These are phyloP conservation scores for Hypoxylon intermedium DNA, from an alignment of 495 filamentous ascomycete species.

Conservation along the genomic window DNA sequence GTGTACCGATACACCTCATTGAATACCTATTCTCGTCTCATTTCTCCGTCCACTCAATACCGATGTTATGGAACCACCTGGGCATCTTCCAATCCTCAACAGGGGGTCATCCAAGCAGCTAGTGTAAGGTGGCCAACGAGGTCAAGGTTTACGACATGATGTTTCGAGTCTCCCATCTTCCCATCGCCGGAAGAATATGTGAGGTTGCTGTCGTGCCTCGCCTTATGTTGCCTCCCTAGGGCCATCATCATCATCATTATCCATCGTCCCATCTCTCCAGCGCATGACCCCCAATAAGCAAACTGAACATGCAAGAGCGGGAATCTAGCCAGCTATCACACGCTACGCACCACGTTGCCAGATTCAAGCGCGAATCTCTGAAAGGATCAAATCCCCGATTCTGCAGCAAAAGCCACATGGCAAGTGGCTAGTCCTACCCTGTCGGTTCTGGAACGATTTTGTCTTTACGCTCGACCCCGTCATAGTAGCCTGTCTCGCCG, in stretches of 20 bases:
- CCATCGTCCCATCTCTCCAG: slow-evolving; percentile 2
- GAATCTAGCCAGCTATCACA: not conserved
- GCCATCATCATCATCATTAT: too few species aligned
- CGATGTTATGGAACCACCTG: slow-evolving; percentile 2
- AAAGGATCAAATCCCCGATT: slow-evolving; percentile 34
- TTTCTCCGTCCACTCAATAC: not conserved
- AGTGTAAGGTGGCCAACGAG: too few species aligned
- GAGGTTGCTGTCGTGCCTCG: not conserved
- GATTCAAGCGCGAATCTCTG: slow-evolving; percentile 4
- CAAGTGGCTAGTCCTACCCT: slow-evolving; percentile 31
- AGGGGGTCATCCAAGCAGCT: slow-evolving; percentile 1
- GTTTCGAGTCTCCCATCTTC: not conserved
- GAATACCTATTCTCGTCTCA: not conserved
- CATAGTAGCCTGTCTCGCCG: slow-evolving; percentile 32
- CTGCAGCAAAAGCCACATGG: slow-evolving; percentile 35
- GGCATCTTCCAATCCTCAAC: not conserved
- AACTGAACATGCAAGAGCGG: not conserved
- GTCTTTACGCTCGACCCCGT: slow-evolving; percentile 25
- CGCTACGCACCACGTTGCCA: not conserved
- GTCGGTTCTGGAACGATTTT: slow-evolving; percentile 35
- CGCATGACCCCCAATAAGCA: not conserved
- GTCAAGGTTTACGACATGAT: not conserved
- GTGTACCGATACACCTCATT: slow-evolving; percentile 3
- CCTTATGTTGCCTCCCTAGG: slow-evolving; percentile 11
- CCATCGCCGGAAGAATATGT: not conserved